A percentile compares a stretch with the other conserved stretches of the same genome.
phyloP scores from a whole-genome alignment of 1,139 yeast species.

The Yarrowia galli region DNA sequence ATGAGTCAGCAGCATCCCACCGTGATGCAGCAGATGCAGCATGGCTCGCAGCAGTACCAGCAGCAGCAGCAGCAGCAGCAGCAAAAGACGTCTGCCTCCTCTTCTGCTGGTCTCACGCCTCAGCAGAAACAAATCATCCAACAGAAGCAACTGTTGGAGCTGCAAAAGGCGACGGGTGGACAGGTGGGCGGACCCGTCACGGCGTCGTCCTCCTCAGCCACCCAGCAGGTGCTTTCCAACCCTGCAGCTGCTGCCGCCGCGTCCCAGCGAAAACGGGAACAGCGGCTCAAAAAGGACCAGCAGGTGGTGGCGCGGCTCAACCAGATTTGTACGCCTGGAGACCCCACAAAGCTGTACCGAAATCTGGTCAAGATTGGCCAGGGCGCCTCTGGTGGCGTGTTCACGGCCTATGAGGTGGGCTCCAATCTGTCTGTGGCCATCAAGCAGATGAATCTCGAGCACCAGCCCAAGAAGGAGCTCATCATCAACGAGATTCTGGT shows the following conservation, averaged over 20 bases:
- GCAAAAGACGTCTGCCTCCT: too few species aligned
- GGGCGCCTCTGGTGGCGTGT: constrained; percentile 98
- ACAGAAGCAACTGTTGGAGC: constrained; percentile 47
- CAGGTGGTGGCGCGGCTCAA: constrained; percentile 74
- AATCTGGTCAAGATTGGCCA: constrained; percentile 88
- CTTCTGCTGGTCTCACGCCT: constrained; percentile 40
- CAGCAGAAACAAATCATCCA: constrained; percentile 43
- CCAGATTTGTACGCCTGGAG: constrained; percentile 83
- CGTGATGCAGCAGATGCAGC: constrained; percentile 41
- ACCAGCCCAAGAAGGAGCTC: constrained; percentile 93
- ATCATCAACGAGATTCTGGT: constrained; percentile 94
- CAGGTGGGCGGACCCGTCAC: constrained; percentile 46
- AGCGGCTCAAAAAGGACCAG: constrained; percentile 69
- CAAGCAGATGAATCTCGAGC: constrained; percentile 92
- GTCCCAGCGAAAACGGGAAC: constrained; percentile 73
- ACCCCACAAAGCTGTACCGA: constrained; percentile 77
- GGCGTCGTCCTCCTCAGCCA: not conserved
- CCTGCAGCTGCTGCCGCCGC: constrained; percentile 52
- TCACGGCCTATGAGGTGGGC: constrained; percentile 78
- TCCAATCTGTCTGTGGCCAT: constrained; percentile 80
- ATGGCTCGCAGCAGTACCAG: constrained; percentile 40
- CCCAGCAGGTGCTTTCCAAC: constrained; percentile 41
- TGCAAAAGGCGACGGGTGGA: constrained; percentile 49
- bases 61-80: constrained; percentile 42
- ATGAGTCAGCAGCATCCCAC: not conserved